Evolutionary conservation across 495 filamentous ascomycete species (phyloP), one percentile per base, ranked within the genome.

Genomic region (Letharia columbiana): DNA sequence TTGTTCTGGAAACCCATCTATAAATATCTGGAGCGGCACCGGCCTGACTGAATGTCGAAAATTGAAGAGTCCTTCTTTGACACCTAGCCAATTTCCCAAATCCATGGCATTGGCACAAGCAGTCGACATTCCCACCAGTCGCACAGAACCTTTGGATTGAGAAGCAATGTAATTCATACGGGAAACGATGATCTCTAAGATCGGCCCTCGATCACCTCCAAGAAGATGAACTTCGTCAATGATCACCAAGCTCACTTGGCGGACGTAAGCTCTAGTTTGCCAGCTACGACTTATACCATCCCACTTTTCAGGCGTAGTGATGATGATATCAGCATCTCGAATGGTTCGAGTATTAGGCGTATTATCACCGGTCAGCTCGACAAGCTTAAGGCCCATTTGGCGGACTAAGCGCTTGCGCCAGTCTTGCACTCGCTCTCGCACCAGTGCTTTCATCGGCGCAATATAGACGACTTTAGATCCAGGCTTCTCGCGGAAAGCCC

Each of bases 151-250:
- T 74, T 96, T 92, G 17, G 80, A 82, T 70, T 96, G 92, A 6
- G 91, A 89, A 6, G 94, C 95, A 73, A 99, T 99, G 74, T 98
- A 99, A 71, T 98, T 98, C 94, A 98, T 99, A 70, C 94, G 86
- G 20, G 92, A 96, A 12, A 99, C 94, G 72, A 99, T 99, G 69
- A 99, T 99, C 78, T 99, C 94, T 20, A 99, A 81, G 83, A 98
- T 97, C 0, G 94, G 94, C 18, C 94, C 94, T 74, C 94, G 86
- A 73, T 98, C 94, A 65, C 95, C 92, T 41, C 95, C 94, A 15
- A 99, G 83, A 42, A 99, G 77, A 77, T 99, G 94, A 66, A 99
- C 98, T 77, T 99, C 94, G 75, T 99, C 94, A 72, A 99, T 98
- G 71, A 99, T 96, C 54, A 99, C 95, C 44, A 98, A 80, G 66